Evolutionary conservation across 2,329 filamentous ascomycete genomes (phyloP).

Genomic region (Venturia oleaginea): DNA sequence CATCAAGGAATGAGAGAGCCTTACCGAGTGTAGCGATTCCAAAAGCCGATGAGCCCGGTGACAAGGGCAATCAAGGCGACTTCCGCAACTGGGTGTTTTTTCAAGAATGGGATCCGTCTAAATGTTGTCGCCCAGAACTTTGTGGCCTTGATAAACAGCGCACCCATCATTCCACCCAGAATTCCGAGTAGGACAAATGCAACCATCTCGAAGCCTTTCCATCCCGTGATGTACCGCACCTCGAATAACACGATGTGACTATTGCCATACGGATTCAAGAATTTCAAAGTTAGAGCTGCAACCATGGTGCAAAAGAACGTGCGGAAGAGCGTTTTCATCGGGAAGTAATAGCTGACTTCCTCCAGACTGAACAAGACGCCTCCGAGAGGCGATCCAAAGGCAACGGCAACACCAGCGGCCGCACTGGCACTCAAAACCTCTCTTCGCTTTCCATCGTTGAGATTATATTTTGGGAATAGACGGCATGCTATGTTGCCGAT

Average conservation of each 20-base stretch:
- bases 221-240: constrained; percentile 81
- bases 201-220: constrained; percentile 85
- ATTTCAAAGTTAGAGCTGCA: constrained; percentile 84
- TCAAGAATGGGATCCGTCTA: constrained; percentile 70
- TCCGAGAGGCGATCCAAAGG: constrained; percentile 83
- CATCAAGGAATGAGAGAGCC: neutral
- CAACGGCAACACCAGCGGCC: constrained; percentile 84
- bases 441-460: constrained; percentile 87
- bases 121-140: constrained; percentile 84
- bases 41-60: constrained; percentile 80
- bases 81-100: constrained; percentile 74
- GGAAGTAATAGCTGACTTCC: constrained; percentile 96
- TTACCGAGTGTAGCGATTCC: constrained; percentile 67
- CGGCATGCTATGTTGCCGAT: constrained; percentile 93
- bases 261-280: constrained; percentile 91
- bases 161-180: constrained; percentile 74
- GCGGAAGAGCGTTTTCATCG: constrained; percentile 90
- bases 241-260: constrained; percentile 96
- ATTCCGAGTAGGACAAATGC: constrained; percentile 81
- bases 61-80: constrained; percentile 78
- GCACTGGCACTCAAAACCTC: constrained; percentile 91
- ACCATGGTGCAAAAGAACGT: constrained; percentile 97
- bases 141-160: constrained; percentile 93
- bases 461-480: constrained; percentile 87
- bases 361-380: constrained; percentile 90